These are phyloP conservation scores for Chloroidium sp. DNA, from an alignment of 163 green algal species.

Conservation along the genomic window DNA sequence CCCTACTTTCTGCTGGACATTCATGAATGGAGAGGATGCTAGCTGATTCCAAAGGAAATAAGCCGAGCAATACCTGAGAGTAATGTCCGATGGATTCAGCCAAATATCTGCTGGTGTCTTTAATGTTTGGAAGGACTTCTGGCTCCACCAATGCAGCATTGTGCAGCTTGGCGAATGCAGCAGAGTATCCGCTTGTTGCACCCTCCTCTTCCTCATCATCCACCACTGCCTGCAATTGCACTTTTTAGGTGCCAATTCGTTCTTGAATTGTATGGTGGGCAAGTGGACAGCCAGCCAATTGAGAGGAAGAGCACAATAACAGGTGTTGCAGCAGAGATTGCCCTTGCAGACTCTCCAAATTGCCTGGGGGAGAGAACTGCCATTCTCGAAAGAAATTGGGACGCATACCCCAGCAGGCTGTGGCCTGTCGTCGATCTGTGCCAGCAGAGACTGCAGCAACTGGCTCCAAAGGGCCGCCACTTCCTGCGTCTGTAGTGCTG, in stretches of 20 bases:
- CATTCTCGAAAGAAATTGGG: too few species aligned
- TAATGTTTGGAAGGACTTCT: constrained; percentile 27
- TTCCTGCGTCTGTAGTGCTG: constrained; percentile 22
- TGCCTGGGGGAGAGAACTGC: too few species aligned
- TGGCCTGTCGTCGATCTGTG: too few species aligned
- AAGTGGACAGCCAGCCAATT: too few species aligned
- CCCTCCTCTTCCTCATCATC: constrained; percentile 26
- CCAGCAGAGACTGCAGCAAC: constrained; percentile 24
- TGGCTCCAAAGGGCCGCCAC: constrained; percentile 19
- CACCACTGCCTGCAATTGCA: too few species aligned
- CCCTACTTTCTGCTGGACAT: too few species aligned
- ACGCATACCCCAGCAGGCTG: too few species aligned
- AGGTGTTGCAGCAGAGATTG: too few species aligned
- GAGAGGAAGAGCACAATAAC: too few species aligned
- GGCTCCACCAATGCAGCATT: constrained; percentile 29
- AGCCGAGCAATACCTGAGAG: background rate
- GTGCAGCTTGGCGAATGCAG: constrained; percentile 41
- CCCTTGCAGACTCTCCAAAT: too few species aligned
- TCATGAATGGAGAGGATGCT: background rate
- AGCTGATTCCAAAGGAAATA: background rate
- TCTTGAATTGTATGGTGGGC: too few species aligned
- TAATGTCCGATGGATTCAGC: constrained; percentile 15
- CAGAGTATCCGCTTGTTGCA: constrained; percentile 31
- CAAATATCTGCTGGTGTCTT: constrained; percentile 17
- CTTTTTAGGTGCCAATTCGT: too few species aligned